Base-by-base conservation (phyloP, 768 basidiomycete species). In the Kwoniella heveanensis region DNA sequence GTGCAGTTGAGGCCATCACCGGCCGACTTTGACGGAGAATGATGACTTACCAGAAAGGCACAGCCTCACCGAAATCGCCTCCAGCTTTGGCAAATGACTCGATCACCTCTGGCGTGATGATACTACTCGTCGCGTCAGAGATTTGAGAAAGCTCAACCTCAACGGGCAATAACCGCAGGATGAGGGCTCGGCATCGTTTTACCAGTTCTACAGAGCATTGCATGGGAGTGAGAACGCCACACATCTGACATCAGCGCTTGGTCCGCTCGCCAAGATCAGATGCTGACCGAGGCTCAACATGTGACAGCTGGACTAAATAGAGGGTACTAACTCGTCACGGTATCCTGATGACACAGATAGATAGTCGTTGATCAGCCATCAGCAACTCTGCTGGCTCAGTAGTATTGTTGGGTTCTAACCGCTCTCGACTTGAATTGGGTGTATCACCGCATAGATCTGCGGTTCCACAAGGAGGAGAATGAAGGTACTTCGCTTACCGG, bases 1-100 rank as follows among this genome's bases (percentile, higher is more conserved):
- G n/a, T n/a, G n/a, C n/a, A n/a, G n/a, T n/a, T n/a, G n/a, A n/a
- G n/a, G n/a, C n/a, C n/a, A n/a, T n/a, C n/a, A n/a, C n/a, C n/a
- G n/a, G n/a, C n/a, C n/a, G n/a, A n/a, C n/a, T n/a, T 36, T 17
- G 51, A 52, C 27, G 8, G 13, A 30, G 32, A 15, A 17, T 36
- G 32, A 5, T 13, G 50, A 60, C 74, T 61, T 19, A 73, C 74
- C 69, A 71, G 65, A 78, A 81, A 1, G 80, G 79, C 15, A 93
- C 91, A 25, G 90, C 90, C 74, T 92, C 90, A 19, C 83, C 79
- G 75, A 93, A 93, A 80, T 95, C 92, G 6, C 94, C 94, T 8
- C 90, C 93, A 24, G 91, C 88, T 54, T 85, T 85, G 26, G 83
- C 84, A 72, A 88, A 97, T 1, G 92, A 86, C 44, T 83, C 82